A percentile compares a stretch with the other conserved stretches of the same genome.
Evolutionary conservation across 179 eudicot genomes (phyloP).

Genomic region (Camellia oleifera): DNA sequence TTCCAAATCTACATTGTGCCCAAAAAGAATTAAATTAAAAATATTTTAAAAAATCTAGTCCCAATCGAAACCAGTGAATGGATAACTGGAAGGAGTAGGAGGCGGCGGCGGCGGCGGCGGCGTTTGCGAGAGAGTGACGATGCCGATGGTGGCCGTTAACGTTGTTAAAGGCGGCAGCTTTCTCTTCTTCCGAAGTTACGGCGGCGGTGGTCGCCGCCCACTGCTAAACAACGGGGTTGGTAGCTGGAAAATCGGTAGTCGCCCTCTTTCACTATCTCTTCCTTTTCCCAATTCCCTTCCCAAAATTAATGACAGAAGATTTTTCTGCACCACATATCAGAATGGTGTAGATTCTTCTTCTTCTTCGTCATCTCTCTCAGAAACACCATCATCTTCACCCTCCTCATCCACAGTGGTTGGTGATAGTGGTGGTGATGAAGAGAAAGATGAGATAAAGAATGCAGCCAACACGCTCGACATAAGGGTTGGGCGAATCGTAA

Average conservation of each 20-base stretch:
- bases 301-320: neutral
- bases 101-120: no score
- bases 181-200: constrained; percentile 12
- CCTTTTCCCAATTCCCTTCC: neutral
- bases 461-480: constrained; percentile 65
- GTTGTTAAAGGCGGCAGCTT: constrained; percentile 23
- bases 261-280: constrained; percentile 13
- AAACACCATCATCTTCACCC: constrained; percentile 16
- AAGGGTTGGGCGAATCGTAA: constrained; percentile 71
- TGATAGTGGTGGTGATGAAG: constrained; percentile 18
- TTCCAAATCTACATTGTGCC: no score
- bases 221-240: constrained; percentile 2
- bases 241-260: neutral
- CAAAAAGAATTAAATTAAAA: no score
- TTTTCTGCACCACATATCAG: constrained; percentile 11
- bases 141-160: constrained; percentile 17
- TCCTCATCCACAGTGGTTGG: neutral
- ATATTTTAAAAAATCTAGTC: no score
- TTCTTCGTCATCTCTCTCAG: constrained; percentile 6
- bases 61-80: no score
- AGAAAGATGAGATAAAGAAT: constrained; percentile 26
- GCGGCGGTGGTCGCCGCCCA: constrained; percentile 14
- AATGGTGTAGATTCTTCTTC: constrained; percentile 13
- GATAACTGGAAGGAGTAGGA: no score
- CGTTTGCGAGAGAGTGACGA: no score